Percentiles rank a stretch among this genome's conserved stretches.
Conservation (phyloP, 805 yeast species). For the Zygoascus bituminiphila region DNA sequence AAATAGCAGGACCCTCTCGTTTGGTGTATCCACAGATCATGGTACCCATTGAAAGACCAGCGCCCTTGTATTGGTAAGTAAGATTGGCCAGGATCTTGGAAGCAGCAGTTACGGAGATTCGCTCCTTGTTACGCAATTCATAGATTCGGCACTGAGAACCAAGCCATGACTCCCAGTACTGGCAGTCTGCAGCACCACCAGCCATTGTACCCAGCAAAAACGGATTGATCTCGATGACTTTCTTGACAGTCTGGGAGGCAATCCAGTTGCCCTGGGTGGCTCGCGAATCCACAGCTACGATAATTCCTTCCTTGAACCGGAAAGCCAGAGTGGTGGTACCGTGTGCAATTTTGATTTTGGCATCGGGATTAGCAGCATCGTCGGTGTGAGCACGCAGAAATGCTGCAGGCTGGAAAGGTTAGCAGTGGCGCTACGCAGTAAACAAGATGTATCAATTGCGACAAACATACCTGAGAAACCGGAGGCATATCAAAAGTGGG, state of each 20-base stretch:
- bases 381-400: conserved; percentile 97
- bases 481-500: conserved; percentile 25
- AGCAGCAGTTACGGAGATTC: conserved; percentile 95
- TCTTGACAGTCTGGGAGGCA: conserved; percentile 95
- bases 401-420: conserved; percentile 59
- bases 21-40: conserved; percentile 97
- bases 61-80: conserved; percentile 90
- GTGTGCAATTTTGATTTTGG: conserved; percentile 93
- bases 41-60: conserved; percentile 99
- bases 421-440: conserved; percentile 3
- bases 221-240: conserved; percentile 94
- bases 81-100: conserved; percentile 85
- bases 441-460: not conserved
- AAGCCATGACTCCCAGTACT: conserved; percentile 98
- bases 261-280: conserved; percentile 98
- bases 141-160: conserved; percentile 94
- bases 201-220: conserved; percentile 96
- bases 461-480: conserved; percentile 21
- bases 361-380: conserved; percentile 85
- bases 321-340: conserved; percentile 99
- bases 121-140: conserved; percentile 87
- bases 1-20: conserved; percentile 91
- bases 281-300: conserved; percentile 94
- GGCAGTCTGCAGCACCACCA: conserved; percentile 99
- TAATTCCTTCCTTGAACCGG: conserved; percentile 89